Conservation (phyloP, 768 basidiomycete genomes). For the Boletus sensibilis region DNA sequence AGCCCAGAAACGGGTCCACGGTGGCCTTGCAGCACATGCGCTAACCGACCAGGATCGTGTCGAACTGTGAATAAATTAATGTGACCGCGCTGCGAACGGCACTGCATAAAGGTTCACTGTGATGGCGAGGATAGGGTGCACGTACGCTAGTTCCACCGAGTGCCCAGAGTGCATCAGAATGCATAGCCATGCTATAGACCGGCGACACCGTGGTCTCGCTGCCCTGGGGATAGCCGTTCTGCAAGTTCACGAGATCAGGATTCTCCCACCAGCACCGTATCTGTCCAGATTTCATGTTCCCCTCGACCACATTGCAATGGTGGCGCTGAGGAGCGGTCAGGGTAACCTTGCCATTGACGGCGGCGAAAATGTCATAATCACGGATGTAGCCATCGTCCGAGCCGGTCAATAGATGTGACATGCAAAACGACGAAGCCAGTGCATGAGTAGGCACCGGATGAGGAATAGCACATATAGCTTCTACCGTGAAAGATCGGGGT, state of each 20-base stretch:
- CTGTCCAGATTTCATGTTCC: slow-evolving; percentile 86
- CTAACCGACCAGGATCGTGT: slow-evolving; percentile 82
- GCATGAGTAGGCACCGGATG: slow-evolving; percentile 86
- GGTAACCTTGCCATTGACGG: slow-evolving; percentile 84
- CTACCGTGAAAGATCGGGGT: slow-evolving; percentile 77
- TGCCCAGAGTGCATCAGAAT: slow-evolving; percentile 91
- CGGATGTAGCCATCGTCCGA: slow-evolving; percentile 93
- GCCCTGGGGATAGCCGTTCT: slow-evolving; percentile 34
- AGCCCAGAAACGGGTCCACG: slow-evolving; percentile 84
- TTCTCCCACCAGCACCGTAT: slow-evolving; percentile 93
- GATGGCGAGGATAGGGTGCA: slow-evolving; percentile 19
- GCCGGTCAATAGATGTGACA: slow-evolving; percentile 87
- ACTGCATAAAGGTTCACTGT: slow-evolving; percentile 17
- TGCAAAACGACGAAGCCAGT: slow-evolving; percentile 81
- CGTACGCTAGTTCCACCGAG: slow-evolving; percentile 84
- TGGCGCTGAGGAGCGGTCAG: slow-evolving; percentile 86
- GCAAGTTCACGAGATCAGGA: slow-evolving; percentile 26
- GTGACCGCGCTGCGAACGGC: slow-evolving; percentile 64
- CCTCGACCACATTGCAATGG: slow-evolving; percentile 88
- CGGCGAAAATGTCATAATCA: slow-evolving; percentile 86
- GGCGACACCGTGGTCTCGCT: slow-evolving; percentile 60
- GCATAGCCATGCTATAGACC: slow-evolving; percentile 88
- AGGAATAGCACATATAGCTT: slow-evolving; percentile 89
- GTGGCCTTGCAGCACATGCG: slow-evolving; percentile 66
- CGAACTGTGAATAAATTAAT: slow-evolving; percentile 92